phyloP scores from a whole-genome alignment of 2,329 filamentous ascomycete genomes.

The Zopfia rhizophila region DNA sequence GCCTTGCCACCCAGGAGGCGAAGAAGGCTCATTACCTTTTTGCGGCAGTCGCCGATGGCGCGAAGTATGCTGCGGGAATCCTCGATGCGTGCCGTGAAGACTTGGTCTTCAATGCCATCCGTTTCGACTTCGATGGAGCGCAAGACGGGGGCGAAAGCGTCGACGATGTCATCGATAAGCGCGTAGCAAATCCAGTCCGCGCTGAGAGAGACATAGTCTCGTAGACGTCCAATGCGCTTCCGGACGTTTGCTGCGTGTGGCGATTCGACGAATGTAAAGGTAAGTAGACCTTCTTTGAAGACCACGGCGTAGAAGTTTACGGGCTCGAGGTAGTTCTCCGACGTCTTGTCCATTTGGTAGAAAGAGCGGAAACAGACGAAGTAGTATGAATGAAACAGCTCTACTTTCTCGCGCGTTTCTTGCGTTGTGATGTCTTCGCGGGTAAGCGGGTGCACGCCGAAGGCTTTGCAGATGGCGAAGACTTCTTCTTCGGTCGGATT shows the following conservation, averaged over 20 bases:
- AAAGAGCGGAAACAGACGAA: constrained; percentile 98
- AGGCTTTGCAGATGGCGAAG: constrained; percentile 87
- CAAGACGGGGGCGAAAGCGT: constrained; percentile 92
- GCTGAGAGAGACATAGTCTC: constrained; percentile 93
- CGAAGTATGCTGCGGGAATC: constrained; percentile 89
- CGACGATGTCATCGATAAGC: constrained; percentile 97
- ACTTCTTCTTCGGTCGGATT: constrained; percentile 91
- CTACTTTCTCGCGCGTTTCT: constrained; percentile 97
- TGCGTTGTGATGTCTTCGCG: constrained; percentile 96
- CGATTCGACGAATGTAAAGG: constrained; percentile 91
- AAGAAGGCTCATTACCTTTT: constrained; percentile 93
- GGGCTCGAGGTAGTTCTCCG: constrained; percentile 87
- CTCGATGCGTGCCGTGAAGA: constrained; percentile 90
- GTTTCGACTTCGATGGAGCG: constrained; percentile 87
- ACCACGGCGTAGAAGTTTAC: constrained; percentile 98
- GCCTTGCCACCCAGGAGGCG: constrained; percentile 95
- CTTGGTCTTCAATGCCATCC: constrained; percentile 92
- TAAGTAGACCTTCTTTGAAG: constrained; percentile 92
- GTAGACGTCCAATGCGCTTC: constrained; percentile 88
- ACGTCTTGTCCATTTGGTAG: constrained; percentile 80
- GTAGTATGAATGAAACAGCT: constrained; percentile 97
- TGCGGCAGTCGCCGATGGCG: constrained; percentile 88
- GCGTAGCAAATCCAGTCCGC: constrained; percentile 99
- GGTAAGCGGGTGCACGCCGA: constrained; percentile 93
- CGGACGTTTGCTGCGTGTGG: constrained; percentile 88